phyloP scores from a whole-genome alignment of 352 stramenopile genomes.

The Phytophthora colocasiae region DNA sequence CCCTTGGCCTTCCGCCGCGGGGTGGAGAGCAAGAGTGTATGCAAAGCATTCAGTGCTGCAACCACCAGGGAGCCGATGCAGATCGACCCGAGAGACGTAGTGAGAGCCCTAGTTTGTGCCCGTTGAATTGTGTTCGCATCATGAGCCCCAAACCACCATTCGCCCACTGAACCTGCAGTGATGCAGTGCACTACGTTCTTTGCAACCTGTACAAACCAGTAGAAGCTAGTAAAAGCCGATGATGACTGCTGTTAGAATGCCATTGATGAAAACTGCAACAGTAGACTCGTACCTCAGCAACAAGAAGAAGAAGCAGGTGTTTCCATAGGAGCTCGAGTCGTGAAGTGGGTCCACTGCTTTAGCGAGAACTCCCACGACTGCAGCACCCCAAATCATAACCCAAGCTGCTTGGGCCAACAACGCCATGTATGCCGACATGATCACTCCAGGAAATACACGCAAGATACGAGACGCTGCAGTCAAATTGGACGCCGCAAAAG shows the following conservation, averaged over 20 bases:
- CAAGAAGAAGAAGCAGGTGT: conserved; percentile 86
- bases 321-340: conserved; percentile 72
- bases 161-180: conserved; percentile 75
- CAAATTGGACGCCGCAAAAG: conserved; percentile 85
- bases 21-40: conserved; percentile 72
- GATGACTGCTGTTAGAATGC: background rate
- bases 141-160: conserved; percentile 88
- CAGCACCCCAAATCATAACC: conserved; percentile 81
- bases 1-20: conserved; percentile 67
- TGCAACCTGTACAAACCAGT: conserved; percentile 86
- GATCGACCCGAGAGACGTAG: conserved; percentile 84
- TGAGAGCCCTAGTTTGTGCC: conserved; percentile 66
- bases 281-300: conserved; percentile 65
- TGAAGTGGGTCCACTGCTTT: conserved; percentile 57
- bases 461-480: conserved; percentile 74
- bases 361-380: conserved; percentile 74
- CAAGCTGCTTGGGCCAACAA: conserved; percentile 69
- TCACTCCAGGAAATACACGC: conserved; percentile 75
- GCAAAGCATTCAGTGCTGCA: conserved; percentile 67
- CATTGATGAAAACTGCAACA: background rate
- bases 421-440: conserved; percentile 71
- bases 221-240: conserved; percentile 51
- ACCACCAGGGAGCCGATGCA: conserved; percentile 86
- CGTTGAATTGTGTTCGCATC: conserved; percentile 78
- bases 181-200: conserved; percentile 91